Percentiles rank a stretch among this genome's conserved stretches.
These are phyloP conservation scores for Fusarium oligoseptatum DNA, from an alignment of 2,329 filamentous ascomycete genomes.

Conservation along the genomic window DNA sequence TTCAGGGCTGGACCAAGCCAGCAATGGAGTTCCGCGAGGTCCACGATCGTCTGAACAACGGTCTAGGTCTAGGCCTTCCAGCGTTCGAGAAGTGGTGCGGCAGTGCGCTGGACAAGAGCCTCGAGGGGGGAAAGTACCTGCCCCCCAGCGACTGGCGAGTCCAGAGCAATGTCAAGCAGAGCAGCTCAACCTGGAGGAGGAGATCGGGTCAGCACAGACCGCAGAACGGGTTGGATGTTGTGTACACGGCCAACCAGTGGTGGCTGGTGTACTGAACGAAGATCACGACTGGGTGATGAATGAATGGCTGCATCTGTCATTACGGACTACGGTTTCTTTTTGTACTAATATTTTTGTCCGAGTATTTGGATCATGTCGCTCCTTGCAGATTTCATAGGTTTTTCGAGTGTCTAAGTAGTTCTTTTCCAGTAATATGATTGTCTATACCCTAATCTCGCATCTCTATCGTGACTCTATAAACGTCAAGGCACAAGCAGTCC, in stretches of 20 bases:
- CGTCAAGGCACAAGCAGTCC: neutral
- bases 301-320: neutral
- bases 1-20: slow-evolving; percentile 37
- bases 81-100: slow-evolving; percentile 40
- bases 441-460: neutral
- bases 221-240: slow-evolving; percentile 25
- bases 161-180: slow-evolving; percentile 23
- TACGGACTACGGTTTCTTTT: neutral
- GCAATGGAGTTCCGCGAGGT: slow-evolving; percentile 35
- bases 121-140: slow-evolving; percentile 38
- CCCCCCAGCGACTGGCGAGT: slow-evolving; percentile 35
- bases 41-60: slow-evolving; percentile 30
- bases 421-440: neutral
- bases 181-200: slow-evolving; percentile 22
- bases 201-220: slow-evolving; percentile 13
- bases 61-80: slow-evolving; percentile 31
- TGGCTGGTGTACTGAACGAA: slow-evolving; percentile 29
- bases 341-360: neutral
- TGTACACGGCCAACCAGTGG: slow-evolving; percentile 33
- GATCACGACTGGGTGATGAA: neutral
- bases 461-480: neutral
- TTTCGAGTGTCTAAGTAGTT: neutral
- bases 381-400: neutral
- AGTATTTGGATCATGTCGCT: neutral
- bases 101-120: slow-evolving; percentile 25